These are phyloP conservation scores for Terana coerulea DNA, from an alignment of 768 basidiomycete species.

Conservation along the genomic window DNA sequence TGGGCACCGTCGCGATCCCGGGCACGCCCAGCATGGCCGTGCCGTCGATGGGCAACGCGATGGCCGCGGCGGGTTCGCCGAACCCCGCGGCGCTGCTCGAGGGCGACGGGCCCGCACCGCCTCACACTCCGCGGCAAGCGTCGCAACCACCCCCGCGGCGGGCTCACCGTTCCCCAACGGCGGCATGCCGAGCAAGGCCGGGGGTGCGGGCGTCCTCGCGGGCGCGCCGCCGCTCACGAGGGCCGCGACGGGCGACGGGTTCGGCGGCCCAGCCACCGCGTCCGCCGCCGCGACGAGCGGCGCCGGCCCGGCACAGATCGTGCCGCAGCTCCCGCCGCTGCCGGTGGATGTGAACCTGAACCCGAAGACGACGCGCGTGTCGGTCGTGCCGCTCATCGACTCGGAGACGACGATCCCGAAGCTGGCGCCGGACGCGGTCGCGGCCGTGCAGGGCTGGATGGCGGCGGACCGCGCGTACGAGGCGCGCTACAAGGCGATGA, in stretches of 20 bases:
- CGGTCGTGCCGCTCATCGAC: constrained; percentile 54
- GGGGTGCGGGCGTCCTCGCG: not conserved
- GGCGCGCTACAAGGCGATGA: constrained; percentile 42
- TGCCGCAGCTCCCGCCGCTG: constrained; percentile 40
- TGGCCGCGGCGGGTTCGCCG: constrained; percentile 14
- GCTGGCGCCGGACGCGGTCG: constrained; percentile 48
- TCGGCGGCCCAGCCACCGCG: constrained; percentile 1
- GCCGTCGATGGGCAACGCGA: constrained; percentile 15
- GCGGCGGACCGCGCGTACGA: constrained; percentile 58
- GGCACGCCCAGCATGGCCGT: constrained; percentile 3
- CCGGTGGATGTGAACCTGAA: constrained; percentile 45
- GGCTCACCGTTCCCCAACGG: constrained; percentile 19
- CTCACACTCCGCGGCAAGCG: constrained; percentile 21
- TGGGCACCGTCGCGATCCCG: constrained; percentile 2
- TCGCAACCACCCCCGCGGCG: constrained; percentile 20
- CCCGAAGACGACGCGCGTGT: constrained; percentile 55
- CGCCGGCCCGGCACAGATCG: constrained; percentile 13
- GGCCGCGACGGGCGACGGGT: not conserved
- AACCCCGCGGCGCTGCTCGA: constrained; percentile 12
- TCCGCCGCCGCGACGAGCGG: constrained; percentile 17
- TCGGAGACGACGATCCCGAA: constrained; percentile 52
- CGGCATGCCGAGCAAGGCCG: constrained; percentile 10
- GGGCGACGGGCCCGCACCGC: constrained; percentile 15
- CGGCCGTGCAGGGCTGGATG: constrained; percentile 59
- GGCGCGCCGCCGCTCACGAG: constrained; percentile 8